Conservation (phyloP, 495 filamentous ascomycete species). For the Saxophila tyrrhenica region DNA sequence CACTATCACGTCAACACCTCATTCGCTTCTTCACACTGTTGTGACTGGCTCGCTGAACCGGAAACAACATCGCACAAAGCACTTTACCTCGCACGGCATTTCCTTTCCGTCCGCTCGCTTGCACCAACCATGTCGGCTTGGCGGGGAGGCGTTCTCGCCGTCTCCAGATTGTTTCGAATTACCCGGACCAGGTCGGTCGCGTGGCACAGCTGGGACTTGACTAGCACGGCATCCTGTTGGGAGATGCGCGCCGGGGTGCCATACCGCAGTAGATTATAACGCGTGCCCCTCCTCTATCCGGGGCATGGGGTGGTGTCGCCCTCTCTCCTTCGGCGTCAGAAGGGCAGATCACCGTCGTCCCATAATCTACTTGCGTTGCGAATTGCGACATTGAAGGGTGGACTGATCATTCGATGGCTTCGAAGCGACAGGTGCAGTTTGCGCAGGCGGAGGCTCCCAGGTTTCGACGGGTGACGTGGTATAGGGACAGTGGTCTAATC, state of each 20-base stretch:
- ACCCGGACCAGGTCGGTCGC: background rate
- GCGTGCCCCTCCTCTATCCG: background rate
- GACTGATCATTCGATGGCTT: background rate
- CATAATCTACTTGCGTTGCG: background rate
- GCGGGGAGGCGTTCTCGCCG: background rate
- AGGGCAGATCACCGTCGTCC: background rate
- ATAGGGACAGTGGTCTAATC: slow-evolving; percentile 44
- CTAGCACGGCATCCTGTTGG: background rate
- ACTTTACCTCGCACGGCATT: too few species aligned
- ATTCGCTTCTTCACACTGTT: too few species aligned
- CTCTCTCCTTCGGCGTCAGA: background rate
- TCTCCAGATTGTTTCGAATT: background rate
- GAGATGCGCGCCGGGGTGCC: background rate
- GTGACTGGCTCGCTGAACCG: too few species aligned
- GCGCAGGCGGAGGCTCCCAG: slow-evolving; percentile 1
- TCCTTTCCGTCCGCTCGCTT: too few species aligned
- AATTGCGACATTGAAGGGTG: background rate
- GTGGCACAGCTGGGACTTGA: background rate
- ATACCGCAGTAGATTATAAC: background rate
- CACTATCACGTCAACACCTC: too few species aligned
- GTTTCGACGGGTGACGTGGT: slow-evolving; percentile 40
- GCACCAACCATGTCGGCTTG: too few species aligned
- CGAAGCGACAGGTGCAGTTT: background rate
- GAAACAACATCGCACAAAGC: too few species aligned
- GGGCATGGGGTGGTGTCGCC: background rate